Evolutionary conservation across 352 stramenopile genomes (phyloP).

Genomic region (Paralagenidium karlingii): DNA sequence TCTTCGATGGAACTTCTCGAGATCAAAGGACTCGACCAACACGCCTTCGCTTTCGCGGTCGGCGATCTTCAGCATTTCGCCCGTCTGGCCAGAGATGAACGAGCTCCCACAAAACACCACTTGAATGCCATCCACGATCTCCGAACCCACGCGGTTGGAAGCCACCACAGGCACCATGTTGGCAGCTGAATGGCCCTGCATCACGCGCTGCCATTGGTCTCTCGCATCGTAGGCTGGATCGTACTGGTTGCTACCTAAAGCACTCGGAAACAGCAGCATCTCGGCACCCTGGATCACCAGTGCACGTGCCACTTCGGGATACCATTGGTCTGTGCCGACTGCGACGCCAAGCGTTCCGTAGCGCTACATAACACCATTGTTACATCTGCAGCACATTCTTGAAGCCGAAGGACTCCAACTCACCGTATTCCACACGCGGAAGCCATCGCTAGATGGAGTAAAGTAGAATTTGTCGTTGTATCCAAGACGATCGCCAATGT

Average conservation of each 20-base stretch:
- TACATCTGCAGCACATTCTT: background rate
- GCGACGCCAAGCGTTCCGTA: constrained; percentile 82
- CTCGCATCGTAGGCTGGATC: constrained; percentile 77
- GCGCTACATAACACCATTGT: constrained; percentile 18
- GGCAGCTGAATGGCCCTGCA: constrained; percentile 82
- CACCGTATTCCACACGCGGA: constrained; percentile 85
- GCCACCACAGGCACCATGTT: constrained; percentile 87
- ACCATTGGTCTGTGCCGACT: constrained; percentile 90
- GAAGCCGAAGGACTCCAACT: constrained; percentile 1
- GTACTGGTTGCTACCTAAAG: constrained; percentile 80
- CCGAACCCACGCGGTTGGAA: constrained; percentile 81
- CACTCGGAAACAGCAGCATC: constrained; percentile 68
- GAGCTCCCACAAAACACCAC: constrained; percentile 88
- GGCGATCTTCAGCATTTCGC: constrained; percentile 83
- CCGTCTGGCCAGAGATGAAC: constrained; percentile 87
- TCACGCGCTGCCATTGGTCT: constrained; percentile 86
- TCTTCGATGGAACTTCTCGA: constrained; percentile 78
- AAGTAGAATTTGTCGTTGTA: constrained; percentile 92
- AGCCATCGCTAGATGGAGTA: constrained; percentile 78
- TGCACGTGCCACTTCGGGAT: constrained; percentile 78
- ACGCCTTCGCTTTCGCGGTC: constrained; percentile 81
- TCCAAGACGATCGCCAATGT: constrained; percentile 85
- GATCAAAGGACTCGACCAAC: constrained; percentile 72
- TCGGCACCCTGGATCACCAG: constrained; percentile 85
- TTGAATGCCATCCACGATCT: constrained; percentile 65